These are phyloP conservation scores for Sonneratia caseolaris DNA, from an alignment of 345 rosid species.

Conservation along the genomic window DNA sequence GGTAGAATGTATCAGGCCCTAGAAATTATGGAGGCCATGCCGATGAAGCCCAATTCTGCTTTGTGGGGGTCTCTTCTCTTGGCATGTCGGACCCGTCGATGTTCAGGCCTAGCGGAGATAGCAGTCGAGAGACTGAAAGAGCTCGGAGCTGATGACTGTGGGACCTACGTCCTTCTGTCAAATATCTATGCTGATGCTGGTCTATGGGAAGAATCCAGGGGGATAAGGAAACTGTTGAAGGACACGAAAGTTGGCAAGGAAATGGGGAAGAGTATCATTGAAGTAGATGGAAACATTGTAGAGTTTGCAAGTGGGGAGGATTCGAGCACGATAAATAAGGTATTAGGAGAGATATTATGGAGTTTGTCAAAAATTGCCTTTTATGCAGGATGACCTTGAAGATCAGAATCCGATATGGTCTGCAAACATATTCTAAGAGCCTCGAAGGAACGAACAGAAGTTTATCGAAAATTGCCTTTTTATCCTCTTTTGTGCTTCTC, in stretches of 20 bases:
- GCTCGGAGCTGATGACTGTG: constrained; percentile 22
- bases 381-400: neutral
- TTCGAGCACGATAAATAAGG: neutral
- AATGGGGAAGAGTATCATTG: constrained; percentile 22
- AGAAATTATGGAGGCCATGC: constrained; percentile 15
- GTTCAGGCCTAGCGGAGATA: constrained; percentile 17
- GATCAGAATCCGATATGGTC: too few species aligned
- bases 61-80: constrained; percentile 27
- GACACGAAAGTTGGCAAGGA: constrained; percentile 19
- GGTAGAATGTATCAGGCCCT: constrained; percentile 17
- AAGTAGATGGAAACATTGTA: constrained; percentile 13
- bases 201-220: constrained; percentile 21
- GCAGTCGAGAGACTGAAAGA: constrained; percentile 20
- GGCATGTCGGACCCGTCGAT: constrained; percentile 21
- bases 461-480: too few species aligned
- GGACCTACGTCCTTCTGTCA: constrained; percentile 15
- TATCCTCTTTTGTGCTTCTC: too few species aligned
- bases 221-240: constrained; percentile 12
- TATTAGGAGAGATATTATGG: constrained; percentile 7
- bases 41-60: constrained; percentile 16
- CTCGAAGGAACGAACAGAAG: too few species aligned
- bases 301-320: constrained; percentile 24
- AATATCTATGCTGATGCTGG: constrained; percentile 25
- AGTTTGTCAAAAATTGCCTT: constrained; percentile 8
- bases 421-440: too few species aligned